Percentiles rank a stretch among this genome's conserved stretches.
phyloP scores from a whole-genome alignment of 768 basidiomycete species.

The Basidioascus undulatus region DNA sequence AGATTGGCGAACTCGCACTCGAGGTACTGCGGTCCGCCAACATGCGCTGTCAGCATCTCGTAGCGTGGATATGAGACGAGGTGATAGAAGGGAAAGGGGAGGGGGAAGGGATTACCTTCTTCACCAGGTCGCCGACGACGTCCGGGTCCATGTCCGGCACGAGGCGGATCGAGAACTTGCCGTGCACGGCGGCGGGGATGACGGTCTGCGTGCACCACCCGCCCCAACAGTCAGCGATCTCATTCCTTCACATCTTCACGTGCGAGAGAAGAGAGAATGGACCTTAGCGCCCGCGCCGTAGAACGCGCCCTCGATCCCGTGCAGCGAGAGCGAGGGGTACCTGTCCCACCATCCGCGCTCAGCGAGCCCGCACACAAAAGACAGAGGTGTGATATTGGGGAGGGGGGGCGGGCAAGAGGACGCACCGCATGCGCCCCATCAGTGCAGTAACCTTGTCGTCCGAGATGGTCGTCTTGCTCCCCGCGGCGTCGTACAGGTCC shows the following conservation, averaged over 20 bases:
- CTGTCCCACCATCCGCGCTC: constrained; percentile 1
- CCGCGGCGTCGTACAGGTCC: constrained; percentile 55
- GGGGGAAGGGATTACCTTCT: constrained; percentile 10
- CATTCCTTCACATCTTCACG: constrained; percentile 1
- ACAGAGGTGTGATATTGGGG: not conserved
- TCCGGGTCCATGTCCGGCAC: constrained; percentile 77
- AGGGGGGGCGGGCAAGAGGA: not conserved
- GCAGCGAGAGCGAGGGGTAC: constrained; percentile 61
- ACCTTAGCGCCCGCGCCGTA: constrained; percentile 47
- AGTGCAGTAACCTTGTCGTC: constrained; percentile 51
- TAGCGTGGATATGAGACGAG: no score
- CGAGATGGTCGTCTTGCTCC: constrained; percentile 48
- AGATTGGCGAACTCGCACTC: constrained; percentile 68
- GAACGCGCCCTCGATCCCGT: constrained; percentile 92
- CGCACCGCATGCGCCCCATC: constrained; percentile 65
- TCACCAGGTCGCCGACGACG: constrained; percentile 42
- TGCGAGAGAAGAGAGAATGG: not conserved
- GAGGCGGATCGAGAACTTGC: constrained; percentile 84
- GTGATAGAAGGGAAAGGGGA: not conserved
- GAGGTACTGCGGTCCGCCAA: not conserved
- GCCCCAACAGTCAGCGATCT: constrained; percentile 14
- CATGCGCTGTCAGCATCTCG: not conserved
- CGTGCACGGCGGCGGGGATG: constrained; percentile 55
- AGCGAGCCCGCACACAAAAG: not conserved
- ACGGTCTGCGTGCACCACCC: constrained; percentile 32